Evolutionary conservation across 768 basidiomycete species (phyloP), one percentile per base, ranked within the genome.

Genomic region (Tylopilus subfusipes): DNA sequence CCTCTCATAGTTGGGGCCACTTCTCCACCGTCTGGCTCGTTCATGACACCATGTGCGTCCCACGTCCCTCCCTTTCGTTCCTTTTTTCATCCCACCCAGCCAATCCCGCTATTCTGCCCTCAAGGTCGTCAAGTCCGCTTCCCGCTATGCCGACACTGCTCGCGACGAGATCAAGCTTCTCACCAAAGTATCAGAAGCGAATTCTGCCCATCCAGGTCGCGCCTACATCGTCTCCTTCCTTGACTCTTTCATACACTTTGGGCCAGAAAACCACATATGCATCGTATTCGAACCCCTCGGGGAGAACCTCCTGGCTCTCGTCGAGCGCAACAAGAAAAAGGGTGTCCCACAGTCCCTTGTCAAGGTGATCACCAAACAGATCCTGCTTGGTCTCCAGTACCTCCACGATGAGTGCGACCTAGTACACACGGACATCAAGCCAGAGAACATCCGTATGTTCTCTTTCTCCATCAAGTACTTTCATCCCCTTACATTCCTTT

Each of bases 21-120:
- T 96, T 96, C 69, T 93, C 90, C 2, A 95, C 93, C 16, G 93
- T 94, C 24, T 94, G 93, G 93, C 85, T 93, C 31, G 88, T 90
- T 19, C 85, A 86, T 65, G 91, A 93, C 68, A 72, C 75, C 25
- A 73, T 82, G 90, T 92, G 61, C 67, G 89, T 80, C 42, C 44
- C 39, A 62, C 48, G 48, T 38, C 40, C 47, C 6, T 52, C 22
- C 49, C 22, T 31, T 44, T 44, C 39, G 30, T 16, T 42, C 54
- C 49, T 45, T 27, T 63, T 58, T 52, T 68, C 55, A 57, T 59
- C 34, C 36, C 42, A 25, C 34, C 24, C 62, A 95, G 93, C 8
- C 76, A 79, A 40, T 78, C 81, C 30, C 77, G 82, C 39, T 93
- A 94, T 71, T 92, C 92, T 42, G 93, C 93, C 16, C 82, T 97